These are phyloP conservation scores for Rhizopus microsporus DNA, from an alignment of 371 early-diverging fungal species.

Conservation along the genomic window DNA sequence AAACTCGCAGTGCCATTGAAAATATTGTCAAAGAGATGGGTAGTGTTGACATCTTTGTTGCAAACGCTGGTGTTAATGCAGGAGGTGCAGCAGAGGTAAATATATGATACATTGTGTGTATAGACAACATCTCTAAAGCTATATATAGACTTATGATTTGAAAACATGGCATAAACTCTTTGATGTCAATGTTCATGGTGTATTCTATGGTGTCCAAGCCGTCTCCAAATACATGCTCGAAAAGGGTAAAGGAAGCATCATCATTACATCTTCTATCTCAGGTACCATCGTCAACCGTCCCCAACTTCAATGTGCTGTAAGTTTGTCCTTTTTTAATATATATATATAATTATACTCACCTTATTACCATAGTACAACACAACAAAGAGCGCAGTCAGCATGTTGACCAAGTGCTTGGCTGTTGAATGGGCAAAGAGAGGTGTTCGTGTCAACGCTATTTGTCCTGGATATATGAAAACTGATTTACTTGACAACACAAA, in stretches of 20 bases:
- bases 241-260: conserved; percentile 44
- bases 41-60: conserved; percentile 48
- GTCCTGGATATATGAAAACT: conserved; percentile 51
- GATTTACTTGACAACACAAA: conserved; percentile 46
- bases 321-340: conserved; percentile 6
- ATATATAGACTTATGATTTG: conserved; percentile 29
- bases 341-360: background rate
- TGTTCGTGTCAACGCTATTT: conserved; percentile 50
- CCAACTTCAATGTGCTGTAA: conserved; percentile 48
- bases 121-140: background rate
- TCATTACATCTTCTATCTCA: conserved; percentile 49
- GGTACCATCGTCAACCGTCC: conserved; percentile 49
- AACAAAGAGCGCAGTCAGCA: conserved; percentile 69
- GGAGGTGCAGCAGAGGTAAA: conserved; percentile 40
- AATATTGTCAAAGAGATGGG: conserved; percentile 46
- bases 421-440: conserved; percentile 49
- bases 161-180: conserved; percentile 42
- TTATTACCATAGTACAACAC: conserved; percentile 42
- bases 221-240: conserved; percentile 45
- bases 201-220: conserved; percentile 46
- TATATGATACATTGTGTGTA: background rate
- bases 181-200: conserved; percentile 53
- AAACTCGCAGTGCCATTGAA: conserved; percentile 33
- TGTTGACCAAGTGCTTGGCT: conserved; percentile 52
- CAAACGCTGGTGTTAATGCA: conserved; percentile 48